Evolutionary conservation across 257 asterid species (phyloP).

Genomic region (Solanum pimpinellifolium): DNA sequence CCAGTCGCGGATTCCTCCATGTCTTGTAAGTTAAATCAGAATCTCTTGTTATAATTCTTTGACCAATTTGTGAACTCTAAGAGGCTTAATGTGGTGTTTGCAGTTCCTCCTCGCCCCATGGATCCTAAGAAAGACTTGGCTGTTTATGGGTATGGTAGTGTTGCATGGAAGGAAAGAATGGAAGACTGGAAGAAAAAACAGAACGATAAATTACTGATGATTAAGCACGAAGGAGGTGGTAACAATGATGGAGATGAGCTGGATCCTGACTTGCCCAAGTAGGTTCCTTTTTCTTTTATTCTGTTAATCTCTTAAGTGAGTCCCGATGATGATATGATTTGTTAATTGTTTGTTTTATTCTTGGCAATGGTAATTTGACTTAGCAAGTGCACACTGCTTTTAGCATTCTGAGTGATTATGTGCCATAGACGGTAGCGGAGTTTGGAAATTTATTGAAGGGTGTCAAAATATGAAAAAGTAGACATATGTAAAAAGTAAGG

Average conservation of each 20-base stretch:
- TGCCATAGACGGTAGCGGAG: neutral
- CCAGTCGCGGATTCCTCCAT: slow-evolving; percentile 65
- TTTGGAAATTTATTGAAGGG: neutral
- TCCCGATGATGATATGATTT: slow-evolving; percentile 6
- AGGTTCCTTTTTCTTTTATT: slow-evolving; percentile 28
- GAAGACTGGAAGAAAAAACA: slow-evolving; percentile 98
- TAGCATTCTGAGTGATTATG: neutral
- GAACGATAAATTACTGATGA: slow-evolving; percentile 81
- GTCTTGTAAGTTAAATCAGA: slow-evolving; percentile 34
- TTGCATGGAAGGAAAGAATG: slow-evolving; percentile 99
- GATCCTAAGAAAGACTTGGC: slow-evolving; percentile 97
- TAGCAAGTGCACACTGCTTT: neutral
- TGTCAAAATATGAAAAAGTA: neutral
- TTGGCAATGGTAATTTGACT: neutral
- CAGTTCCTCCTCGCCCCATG: slow-evolving; percentile 94
- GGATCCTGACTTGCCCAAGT: slow-evolving; percentile 95
- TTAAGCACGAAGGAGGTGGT: slow-evolving; percentile 77
- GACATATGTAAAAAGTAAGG: neutral
- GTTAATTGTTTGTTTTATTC: slow-evolving; percentile 10
- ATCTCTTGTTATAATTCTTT: neutral
- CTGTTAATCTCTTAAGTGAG: neutral
- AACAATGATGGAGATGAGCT: slow-evolving; percentile 48
- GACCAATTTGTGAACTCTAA: neutral
- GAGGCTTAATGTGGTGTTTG: neutral
- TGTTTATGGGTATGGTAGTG: slow-evolving; percentile 89